phyloP scores from a whole-genome alignment of 768 basidiomycete genomes.

The Chalciporus piperatus region DNA sequence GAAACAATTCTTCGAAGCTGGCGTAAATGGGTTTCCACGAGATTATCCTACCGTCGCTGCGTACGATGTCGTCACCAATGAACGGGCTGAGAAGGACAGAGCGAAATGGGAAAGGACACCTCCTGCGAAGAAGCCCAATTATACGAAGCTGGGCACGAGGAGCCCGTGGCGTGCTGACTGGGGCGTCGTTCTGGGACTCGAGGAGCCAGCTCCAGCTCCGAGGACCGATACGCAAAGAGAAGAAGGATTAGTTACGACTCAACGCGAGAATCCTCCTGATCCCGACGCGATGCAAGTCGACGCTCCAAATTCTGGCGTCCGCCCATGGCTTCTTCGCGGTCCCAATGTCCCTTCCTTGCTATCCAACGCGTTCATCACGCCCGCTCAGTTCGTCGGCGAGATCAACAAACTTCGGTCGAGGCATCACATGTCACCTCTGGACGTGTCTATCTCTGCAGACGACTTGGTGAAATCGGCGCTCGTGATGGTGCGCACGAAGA shows the following conservation, averaged over 20 bases:
- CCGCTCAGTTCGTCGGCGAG: slow-evolving; percentile 45
- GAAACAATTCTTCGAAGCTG: slow-evolving; percentile 82
- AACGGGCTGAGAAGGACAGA: slow-evolving; percentile 52
- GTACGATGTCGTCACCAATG: slow-evolving; percentile 47
- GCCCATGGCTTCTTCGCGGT: slow-evolving; percentile 74
- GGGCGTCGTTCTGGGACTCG: slow-evolving; percentile 62
- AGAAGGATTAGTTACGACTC: slow-evolving; percentile 51
- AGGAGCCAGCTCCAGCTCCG: slow-evolving; percentile 10
- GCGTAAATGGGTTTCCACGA: slow-evolving; percentile 70
- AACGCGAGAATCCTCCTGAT: slow-evolving; percentile 42
- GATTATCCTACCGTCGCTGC: slow-evolving; percentile 67
- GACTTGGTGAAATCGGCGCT: slow-evolving; percentile 60
- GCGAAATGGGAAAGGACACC: slow-evolving; percentile 77
- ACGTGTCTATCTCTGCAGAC: slow-evolving; percentile 32
- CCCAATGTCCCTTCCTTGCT: slow-evolving; percentile 46
- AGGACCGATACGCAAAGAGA: slow-evolving; percentile 15
- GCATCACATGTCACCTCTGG: slow-evolving; percentile 44
- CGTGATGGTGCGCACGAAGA: slow-evolving; percentile 60
- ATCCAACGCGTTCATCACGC: slow-evolving; percentile 39
- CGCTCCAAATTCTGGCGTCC: slow-evolving; percentile 10
- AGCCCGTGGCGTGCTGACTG: slow-evolving; percentile 81
- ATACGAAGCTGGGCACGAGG: slow-evolving; percentile 54
- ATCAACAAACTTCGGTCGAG: slow-evolving; percentile 61
- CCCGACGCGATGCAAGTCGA: slow-evolving; percentile 12
- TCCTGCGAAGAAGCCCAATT: slow-evolving; percentile 82